Base-by-base conservation (phyloP, 176 grass and related monocot species). In the Stipa capillata region DNA sequence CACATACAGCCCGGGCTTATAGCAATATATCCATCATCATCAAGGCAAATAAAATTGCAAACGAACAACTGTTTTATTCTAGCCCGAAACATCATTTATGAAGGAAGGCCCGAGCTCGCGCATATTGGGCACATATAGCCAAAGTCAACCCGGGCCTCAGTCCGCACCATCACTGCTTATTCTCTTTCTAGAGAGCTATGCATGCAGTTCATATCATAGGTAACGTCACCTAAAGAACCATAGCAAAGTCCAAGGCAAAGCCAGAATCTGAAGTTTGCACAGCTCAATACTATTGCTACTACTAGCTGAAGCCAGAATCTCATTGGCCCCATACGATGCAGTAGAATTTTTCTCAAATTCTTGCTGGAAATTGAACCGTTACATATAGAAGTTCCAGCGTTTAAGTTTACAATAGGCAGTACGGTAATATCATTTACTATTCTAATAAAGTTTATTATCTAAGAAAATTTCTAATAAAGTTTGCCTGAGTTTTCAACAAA, bases 151-250 rank as follows among this genome's bases (percentile, higher is more conserved):
- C 11, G 17, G 28, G 74, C 48, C 8, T 57, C 36, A 24, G 27
- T 31, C 25, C 23, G 8, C 34, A 44, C 27, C 15, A 27, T 17
- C 43, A 28, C 62, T 21, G 1, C 31, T 84, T 88, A 79, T 61
- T 69, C 72, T 51, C 57, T 49, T 48, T 72, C n/a, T n/a, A n/a
- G n/a, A n/a, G n/a, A 82, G 61, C 65, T 87, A 55, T 82, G 64
- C 73, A 76, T 7, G 23, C 50, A 76, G 55, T 36, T 51, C 43
- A 7, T n/a, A 54, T 33, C 39, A 56, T 17, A 25, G 36, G 37
- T 39, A 62, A 55, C 7, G 65, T 44, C 42, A n/a, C 37, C 76
- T 20, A 74, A 83, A 51, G 69, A 40, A 42, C 80, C 69, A 39
- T 23, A 28, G 28, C 43, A 7, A 33, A 42, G 12, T 53, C 69